These are phyloP conservation scores for Plicaturopsis crispa DNA, from an alignment of 768 basidiomycete genomes.

Conservation along the genomic window DNA sequence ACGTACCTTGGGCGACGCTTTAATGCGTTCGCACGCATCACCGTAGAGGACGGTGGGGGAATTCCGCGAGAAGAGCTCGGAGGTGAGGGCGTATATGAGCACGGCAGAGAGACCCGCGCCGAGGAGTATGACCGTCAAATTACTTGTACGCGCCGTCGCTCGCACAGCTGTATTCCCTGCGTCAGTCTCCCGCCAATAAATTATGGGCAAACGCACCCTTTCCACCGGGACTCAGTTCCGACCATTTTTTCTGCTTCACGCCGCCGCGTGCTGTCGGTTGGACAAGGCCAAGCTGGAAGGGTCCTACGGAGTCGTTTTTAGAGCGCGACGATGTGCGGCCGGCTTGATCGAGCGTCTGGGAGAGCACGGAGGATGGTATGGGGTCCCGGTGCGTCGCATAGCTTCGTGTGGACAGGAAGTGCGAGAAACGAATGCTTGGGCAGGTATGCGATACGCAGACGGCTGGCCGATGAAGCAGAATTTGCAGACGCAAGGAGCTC, in stretches of 20 bases:
- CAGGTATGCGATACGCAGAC: too few relatives aligned
- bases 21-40: constrained; percentile 44
- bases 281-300: constrained; percentile 68
- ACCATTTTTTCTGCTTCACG: constrained; percentile 66
- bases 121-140: constrained; percentile 49
- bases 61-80: constrained; percentile 83
- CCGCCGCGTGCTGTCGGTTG: constrained; percentile 45
- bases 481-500: too few relatives aligned
- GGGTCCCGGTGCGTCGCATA: constrained; percentile 44
- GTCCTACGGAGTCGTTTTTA: constrained; percentile 61
- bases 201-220: constrained; percentile 52
- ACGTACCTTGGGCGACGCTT: constrained; percentile 37
- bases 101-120: constrained; percentile 78
- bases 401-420: too few relatives aligned
- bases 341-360: constrained; percentile 57
- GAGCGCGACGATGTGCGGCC: constrained; percentile 27
- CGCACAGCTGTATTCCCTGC: constrained; percentile 46
- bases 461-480: too few relatives aligned
- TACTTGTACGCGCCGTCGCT: constrained; percentile 43
- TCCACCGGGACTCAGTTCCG: constrained; percentile 65
- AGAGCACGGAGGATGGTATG: constrained; percentile 44
- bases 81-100: constrained; percentile 70
- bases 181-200: constrained; percentile 40
- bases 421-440: too few relatives aligned
- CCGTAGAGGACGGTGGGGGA: constrained; percentile 79